These are phyloP conservation scores for Asterochloris sp. DNA, from an alignment of 139 green algal species.

Conservation along the genomic window DNA sequence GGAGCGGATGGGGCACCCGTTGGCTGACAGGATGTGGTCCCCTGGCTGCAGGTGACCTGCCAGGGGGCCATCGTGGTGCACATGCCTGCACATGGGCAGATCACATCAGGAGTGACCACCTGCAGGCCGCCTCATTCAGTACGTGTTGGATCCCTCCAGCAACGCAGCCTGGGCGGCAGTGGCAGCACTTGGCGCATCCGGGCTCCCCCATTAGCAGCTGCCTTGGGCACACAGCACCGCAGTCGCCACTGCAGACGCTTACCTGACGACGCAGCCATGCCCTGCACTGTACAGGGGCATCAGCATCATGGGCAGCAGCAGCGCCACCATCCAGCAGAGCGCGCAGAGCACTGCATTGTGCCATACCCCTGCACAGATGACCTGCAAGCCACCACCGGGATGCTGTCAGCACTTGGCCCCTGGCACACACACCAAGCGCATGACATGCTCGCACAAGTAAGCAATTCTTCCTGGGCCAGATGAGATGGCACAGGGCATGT, in stretches of 20 bases:
- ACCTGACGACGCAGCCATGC: slow-evolving; percentile 26
- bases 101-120: background rate
- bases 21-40: slow-evolving; percentile 18
- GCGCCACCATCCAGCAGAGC: slow-evolving; percentile 26
- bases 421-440: too few species aligned
- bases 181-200: too few species aligned
- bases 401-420: too few species aligned
- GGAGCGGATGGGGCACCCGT: slow-evolving; percentile 15
- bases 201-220: too few species aligned
- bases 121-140: too few species aligned
- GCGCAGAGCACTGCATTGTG: slow-evolving; percentile 42
- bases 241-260: background rate
- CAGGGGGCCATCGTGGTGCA: slow-evolving; percentile 1
- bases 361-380: slow-evolving; percentile 49
- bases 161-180: too few species aligned
- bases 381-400: slow-evolving; percentile 16
- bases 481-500: background rate
- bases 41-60: slow-evolving; percentile 1
- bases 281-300: slow-evolving; percentile 17
- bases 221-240: too few species aligned
- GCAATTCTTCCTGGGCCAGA: too few species aligned
- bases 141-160: too few species aligned
- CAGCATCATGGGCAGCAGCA: slow-evolving; percentile 25
- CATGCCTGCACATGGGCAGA: background rate
- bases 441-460: too few species aligned